Conservation (phyloP, 495 filamentous ascomycete genomes). For the Aspergillus panamensis region DNA sequence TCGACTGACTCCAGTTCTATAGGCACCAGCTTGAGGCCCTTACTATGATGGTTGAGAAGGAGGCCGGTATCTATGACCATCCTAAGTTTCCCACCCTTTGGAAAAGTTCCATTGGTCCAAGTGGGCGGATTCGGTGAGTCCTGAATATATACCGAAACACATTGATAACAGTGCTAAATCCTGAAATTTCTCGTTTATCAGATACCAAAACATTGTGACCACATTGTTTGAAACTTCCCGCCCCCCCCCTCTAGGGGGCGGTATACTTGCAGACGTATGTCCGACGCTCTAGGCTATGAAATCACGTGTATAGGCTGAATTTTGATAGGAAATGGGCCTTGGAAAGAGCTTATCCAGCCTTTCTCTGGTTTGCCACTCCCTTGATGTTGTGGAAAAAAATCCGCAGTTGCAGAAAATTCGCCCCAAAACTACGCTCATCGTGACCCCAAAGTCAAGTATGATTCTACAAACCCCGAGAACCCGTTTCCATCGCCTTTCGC, state of each 20-base stretch:
- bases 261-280: background rate
- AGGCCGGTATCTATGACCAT: background rate
- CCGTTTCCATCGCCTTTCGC: background rate
- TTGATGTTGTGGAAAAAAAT: background rate
- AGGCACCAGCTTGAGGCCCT: background rate
- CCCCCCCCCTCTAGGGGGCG: background rate
- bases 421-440: background rate
- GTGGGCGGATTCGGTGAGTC: background rate
- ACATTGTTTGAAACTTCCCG: background rate
- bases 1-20: background rate
- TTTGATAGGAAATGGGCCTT: background rate
- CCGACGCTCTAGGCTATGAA: background rate
- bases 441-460: background rate
- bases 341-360: background rate
- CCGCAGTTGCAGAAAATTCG: background rate
- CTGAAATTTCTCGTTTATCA: background rate
- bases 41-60: background rate
- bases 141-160: background rate
- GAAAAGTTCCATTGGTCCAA: background rate
- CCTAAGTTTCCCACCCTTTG: background rate
- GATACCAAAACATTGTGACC: background rate
- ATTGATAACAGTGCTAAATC: background rate
- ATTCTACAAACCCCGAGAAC: background rate
- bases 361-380: background rate
- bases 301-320: background rate